These are phyloP conservation scores for Nakazawaea wickerhamii DNA, from an alignment of 805 yeast species.

Conservation along the genomic window DNA sequence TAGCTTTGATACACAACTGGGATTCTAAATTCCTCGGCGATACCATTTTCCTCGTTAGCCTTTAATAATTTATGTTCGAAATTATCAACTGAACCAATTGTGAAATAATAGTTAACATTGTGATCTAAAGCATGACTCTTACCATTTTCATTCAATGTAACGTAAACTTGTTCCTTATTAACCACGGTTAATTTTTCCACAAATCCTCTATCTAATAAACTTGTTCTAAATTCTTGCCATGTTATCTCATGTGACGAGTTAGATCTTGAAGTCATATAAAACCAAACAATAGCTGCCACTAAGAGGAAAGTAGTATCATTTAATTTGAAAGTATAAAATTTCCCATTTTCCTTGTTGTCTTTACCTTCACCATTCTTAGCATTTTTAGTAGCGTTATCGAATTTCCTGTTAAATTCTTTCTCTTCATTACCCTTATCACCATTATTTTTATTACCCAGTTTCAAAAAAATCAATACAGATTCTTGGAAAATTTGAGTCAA, in stretches of 20 bases:
- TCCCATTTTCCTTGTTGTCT: neutral
- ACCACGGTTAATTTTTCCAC: slow-evolving; percentile 72
- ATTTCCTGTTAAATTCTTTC: neutral
- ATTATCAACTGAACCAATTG: slow-evolving; percentile 81
- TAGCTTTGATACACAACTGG: slow-evolving; percentile 74
- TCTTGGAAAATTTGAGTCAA: slow-evolving; percentile 12
- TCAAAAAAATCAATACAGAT: slow-evolving; percentile 27
- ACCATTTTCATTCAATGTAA: slow-evolving; percentile 47
- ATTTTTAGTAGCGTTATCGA: neutral
- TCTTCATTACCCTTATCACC: neutral
- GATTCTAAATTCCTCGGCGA: slow-evolving; percentile 64
- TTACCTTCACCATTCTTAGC: neutral
- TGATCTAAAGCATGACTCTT: slow-evolving; percentile 24
- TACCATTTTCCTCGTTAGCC: slow-evolving; percentile 63
- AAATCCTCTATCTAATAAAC: slow-evolving; percentile 69
- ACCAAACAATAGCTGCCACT: slow-evolving; percentile 3
- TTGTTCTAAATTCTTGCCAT: slow-evolving; percentile 76
- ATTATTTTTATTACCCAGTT: slow-evolving; percentile 20
- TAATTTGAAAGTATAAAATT: slow-evolving; percentile 7
- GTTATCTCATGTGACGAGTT: slow-evolving; percentile 23
- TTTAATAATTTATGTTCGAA: slow-evolving; percentile 79
- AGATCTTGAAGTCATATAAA: slow-evolving; percentile 4
- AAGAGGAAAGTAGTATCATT: slow-evolving; percentile 5
- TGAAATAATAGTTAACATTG: slow-evolving; percentile 43
- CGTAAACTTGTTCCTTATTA: slow-evolving; percentile 68